These are phyloP conservation scores for Auricularia sp. DNA, from an alignment of 768 basidiomycete species.

Conservation along the genomic window DNA sequence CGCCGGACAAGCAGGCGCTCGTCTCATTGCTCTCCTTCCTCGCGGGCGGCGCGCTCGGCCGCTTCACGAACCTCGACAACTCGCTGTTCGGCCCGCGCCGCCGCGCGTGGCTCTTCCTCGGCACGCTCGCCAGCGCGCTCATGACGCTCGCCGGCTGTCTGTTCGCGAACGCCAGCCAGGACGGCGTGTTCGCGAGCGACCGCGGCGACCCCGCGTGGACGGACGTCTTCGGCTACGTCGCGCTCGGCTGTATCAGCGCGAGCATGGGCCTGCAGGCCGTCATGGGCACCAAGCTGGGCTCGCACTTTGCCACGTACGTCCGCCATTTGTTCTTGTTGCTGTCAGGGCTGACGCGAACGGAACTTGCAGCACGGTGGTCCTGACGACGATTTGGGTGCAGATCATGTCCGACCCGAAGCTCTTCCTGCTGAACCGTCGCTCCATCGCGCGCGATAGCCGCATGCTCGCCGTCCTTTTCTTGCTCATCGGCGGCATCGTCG, in stretches of 20 bases:
- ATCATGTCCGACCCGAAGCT: constrained; percentile 73
- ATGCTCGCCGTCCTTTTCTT: constrained; percentile 56
- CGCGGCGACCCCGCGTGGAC: constrained; percentile 65
- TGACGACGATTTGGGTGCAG: constrained; percentile 86
- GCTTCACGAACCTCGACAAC: constrained; percentile 39
- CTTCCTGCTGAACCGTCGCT: constrained; percentile 42
- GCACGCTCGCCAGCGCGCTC: constrained; percentile 65
- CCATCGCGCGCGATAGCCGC: constrained; percentile 61
- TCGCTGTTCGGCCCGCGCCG: constrained; percentile 48
- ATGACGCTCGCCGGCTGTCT: constrained; percentile 61
- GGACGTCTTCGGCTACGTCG: constrained; percentile 52
- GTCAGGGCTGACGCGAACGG: neutral
- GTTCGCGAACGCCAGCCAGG: constrained; percentile 59
- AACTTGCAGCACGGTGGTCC: constrained; percentile 41
- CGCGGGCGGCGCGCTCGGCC: constrained; percentile 64
- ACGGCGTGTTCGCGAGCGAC: constrained; percentile 34
- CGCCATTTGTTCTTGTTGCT: neutral
- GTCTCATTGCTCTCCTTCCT: constrained; percentile 72
- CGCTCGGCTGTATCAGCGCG: constrained; percentile 71
- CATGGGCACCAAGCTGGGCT: constrained; percentile 69
- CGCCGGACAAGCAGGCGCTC: constrained; percentile 75
- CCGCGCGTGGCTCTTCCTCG: constrained; percentile 61
- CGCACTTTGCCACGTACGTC: constrained; percentile 67
- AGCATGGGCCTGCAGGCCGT: constrained; percentile 79
- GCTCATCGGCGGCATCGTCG: constrained; percentile 49